Evolutionary conservation across 305 asterid species (phyloP).

Genomic region (Fraxinus albicans): DNA sequence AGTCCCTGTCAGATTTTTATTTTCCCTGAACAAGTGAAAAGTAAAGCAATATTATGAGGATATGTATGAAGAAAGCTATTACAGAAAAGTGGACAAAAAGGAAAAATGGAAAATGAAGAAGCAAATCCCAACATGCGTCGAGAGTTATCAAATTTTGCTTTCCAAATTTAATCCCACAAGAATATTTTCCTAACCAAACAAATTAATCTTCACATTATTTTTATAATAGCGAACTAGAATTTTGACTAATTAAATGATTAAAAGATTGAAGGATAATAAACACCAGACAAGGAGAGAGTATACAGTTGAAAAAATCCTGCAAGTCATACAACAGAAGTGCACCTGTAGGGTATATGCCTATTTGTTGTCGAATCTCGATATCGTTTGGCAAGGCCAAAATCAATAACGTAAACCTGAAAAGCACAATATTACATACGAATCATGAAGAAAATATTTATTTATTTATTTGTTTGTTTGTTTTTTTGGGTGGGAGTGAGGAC

Average conservation of each 20-base stretch:
- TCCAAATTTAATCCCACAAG: not conserved
- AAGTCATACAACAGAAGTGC: not conserved
- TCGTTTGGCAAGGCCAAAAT: slow-evolving; percentile 95
- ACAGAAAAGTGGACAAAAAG: slow-evolving; percentile 7
- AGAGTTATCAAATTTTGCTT: not conserved
- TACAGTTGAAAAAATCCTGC: not conserved
- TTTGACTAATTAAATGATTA: slow-evolving; percentile 2
- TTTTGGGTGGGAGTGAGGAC: not conserved
- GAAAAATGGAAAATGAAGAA: not conserved
- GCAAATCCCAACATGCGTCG: not conserved
- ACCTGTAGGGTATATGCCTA: slow-evolving; percentile 96
- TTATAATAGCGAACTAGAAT: not conserved
- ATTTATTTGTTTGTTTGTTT: too few species aligned
- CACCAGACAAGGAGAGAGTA: not conserved
- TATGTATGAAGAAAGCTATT: slow-evolving; percentile 20
- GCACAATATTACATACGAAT: slow-evolving; percentile 18
- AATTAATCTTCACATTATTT: not conserved
- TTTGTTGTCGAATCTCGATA: slow-evolving; percentile 77
- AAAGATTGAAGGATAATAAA: not conserved
- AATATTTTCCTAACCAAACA: not conserved
- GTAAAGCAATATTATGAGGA: slow-evolving; percentile 9
- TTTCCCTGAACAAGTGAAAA: slow-evolving; percentile 53
- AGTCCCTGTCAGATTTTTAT: slow-evolving; percentile 92
- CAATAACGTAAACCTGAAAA: slow-evolving; percentile 79
- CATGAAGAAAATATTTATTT: not conserved